Conservation (phyloP, 805 yeast species). For the Ogataea parapolymorpha region DNA sequence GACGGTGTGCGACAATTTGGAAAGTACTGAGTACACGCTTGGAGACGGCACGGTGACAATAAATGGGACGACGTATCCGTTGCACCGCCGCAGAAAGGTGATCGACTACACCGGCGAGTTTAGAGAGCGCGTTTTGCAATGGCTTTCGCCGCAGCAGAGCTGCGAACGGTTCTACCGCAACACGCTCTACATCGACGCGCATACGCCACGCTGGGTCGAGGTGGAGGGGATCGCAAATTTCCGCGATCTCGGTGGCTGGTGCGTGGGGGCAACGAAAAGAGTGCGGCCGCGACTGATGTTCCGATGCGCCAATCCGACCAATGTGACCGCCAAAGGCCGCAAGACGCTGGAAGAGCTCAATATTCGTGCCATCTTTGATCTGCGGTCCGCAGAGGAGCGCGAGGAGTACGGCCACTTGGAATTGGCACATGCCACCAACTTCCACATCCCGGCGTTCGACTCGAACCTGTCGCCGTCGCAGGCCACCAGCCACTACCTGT, state of each 20-base stretch:
- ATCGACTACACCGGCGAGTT: slow-evolving; percentile 62
- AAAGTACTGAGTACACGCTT: neutral
- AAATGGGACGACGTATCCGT: slow-evolving; percentile 21
- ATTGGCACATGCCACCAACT: slow-evolving; percentile 43
- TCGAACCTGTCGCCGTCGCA: slow-evolving; percentile 63
- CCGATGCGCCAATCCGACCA: slow-evolving; percentile 61
- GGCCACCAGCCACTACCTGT: slow-evolving; percentile 51
- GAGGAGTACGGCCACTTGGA: slow-evolving; percentile 42
- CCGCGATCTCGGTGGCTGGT: slow-evolving; percentile 81
- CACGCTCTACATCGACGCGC: slow-evolving; percentile 35
- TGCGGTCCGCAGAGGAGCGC: slow-evolving; percentile 61
- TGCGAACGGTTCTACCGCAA: slow-evolving; percentile 47
- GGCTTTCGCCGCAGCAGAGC: slow-evolving; percentile 42
- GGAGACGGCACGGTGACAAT: slow-evolving; percentile 18
- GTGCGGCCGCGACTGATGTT: slow-evolving; percentile 55
- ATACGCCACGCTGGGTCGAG: slow-evolving; percentile 51
- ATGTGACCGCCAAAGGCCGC: slow-evolving; percentile 50
- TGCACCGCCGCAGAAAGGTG: slow-evolving; percentile 31
- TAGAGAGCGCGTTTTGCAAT: slow-evolving; percentile 45
- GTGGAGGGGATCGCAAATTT: slow-evolving; percentile 71
- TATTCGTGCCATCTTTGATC: slow-evolving; percentile 59
- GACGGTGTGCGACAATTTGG: slow-evolving; percentile 31
- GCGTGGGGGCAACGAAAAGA: slow-evolving; percentile 35
- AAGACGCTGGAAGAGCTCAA: slow-evolving; percentile 39
- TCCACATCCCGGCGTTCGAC: slow-evolving; percentile 56